Evolutionary conservation across 495 filamentous ascomycete species (phyloP), one percentile per base, ranked within the genome.

Genomic region (Tuber magnatum): DNA sequence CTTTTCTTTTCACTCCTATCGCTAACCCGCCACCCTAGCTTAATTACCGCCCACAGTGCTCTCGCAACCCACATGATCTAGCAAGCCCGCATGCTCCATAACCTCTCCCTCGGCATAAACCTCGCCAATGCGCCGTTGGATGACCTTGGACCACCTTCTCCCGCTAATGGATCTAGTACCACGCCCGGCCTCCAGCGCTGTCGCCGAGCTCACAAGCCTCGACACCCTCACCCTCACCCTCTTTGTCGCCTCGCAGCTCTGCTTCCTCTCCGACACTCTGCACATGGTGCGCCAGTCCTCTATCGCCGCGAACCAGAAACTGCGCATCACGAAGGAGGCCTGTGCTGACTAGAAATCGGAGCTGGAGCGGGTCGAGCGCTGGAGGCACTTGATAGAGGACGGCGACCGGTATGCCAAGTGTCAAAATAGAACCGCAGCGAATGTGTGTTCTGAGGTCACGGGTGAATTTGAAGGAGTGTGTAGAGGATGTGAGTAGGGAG

Each of bases 1-100:
- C 76, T 76, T 79, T 79, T 81, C 80, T 76, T 76, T 78, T n/a
- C n/a, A 28, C 42, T 43, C 51, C 44, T 61, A 73, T 74, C 56
- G 74, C 61, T 70, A 74, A 69, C 82, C 83, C 61, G 84, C 77
- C 73, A 35, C 35, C 71, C 69, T 78, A 96, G 94, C 81, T 87
- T 97, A 74, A 93, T 94, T 80, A 96, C 93, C 40, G 92, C 93
- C 48, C 92, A 97, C 84, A 89, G 91, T 56, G 93, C 94, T 28
- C 87, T 97, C 46, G 90, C 77, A 81, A 81, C 80, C 81, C 80
- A 81, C 71, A 87, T 97, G 48, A 87, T 87, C n/a, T 90, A 95
- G 84, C 93, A 97, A 86, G 92, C 92, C 43, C 90, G 92, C 71
- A 88, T 89, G 28, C 87, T n/a, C n/a, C n/a, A n/a, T n/a, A n/a